Base-by-base conservation (phyloP, 257 asterid species). In the Nicotiana noctiflora region DNA sequence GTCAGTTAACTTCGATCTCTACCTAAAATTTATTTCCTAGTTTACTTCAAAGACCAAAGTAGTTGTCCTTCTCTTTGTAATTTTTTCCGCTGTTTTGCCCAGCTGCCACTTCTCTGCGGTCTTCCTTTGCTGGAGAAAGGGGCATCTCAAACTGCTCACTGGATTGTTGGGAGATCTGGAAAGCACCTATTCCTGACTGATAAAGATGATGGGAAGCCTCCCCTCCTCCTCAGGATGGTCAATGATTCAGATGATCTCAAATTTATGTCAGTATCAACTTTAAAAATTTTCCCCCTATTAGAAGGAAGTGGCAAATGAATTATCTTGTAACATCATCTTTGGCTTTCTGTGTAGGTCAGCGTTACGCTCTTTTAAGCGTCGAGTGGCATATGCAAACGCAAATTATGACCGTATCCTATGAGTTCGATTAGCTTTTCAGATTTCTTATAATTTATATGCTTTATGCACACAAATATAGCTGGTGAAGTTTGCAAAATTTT, bases 311-410 rank as follows among this genome's bases (percentile, higher is more conserved):
- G 66, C 53, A 72, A 56, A 44, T 27, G 34, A 21, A 60, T 67
- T 8, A 8, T 57, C 32, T 3, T 61, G 27, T 66, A 64, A 52
- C 63, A 52, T 5, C 19, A 60, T 32, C 76, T 63, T 29, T 83
- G 82, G 67, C 49, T 79, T 65, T 70, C 63, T 53, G 25, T 52
- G 83, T 84, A 94, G 98, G 76, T 94, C 98, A 80, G 97, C 97
- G 63, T 80, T 94, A 85, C 90, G 89, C 61, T 85, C 93, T 77
- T 94, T 94, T 85, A 94, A 90, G 90, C 97, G 98, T 21, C 94
- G 98, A 10, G 98, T 90, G 89, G 97, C 94, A 34, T 94, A 94
- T 87, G 97, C 98, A 53, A 94, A 94, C 70, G 97, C 97, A 72
- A 92, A 91, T 81, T 91, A 86, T 85, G 98, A 92, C 80, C 91